A percentile compares a stretch with the other conserved stretches of the same genome.
phyloP scores from a whole-genome alignment of 2,329 filamentous ascomycete species.

The Penicillium sp. region DNA sequence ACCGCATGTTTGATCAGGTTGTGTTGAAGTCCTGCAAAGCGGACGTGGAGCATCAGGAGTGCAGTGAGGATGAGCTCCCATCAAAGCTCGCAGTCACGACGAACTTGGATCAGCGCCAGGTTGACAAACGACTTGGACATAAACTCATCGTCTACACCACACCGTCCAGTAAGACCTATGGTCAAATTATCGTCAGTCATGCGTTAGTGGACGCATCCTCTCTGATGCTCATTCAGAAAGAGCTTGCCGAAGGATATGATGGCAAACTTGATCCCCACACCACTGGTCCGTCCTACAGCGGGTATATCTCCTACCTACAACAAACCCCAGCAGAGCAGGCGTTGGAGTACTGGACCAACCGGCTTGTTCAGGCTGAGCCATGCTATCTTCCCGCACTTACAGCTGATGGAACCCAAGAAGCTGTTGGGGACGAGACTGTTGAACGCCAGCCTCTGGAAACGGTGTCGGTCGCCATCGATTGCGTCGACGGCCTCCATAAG shows the following conservation, averaged over 20 bases:
- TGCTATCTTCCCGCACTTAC: slow-evolving; percentile 2
- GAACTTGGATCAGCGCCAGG: not conserved
- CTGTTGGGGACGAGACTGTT: not conserved
- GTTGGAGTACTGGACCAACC: not conserved
- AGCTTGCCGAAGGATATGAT: slow-evolving; percentile 12
- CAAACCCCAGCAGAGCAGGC: slow-evolving; percentile 2
- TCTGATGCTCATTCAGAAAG: slow-evolving; percentile 5
- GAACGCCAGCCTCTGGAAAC: not conserved
- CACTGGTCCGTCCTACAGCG: not conserved
- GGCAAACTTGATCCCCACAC: not conserved
- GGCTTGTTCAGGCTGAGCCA: not conserved
- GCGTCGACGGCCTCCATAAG: not conserved
- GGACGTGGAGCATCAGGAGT: not conserved
- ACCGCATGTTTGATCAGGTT: slow-evolving; percentile 14
- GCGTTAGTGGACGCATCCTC: slow-evolving; percentile 13
- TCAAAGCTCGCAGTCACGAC: slow-evolving; percentile 1
- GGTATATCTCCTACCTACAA: slow-evolving; percentile 11
- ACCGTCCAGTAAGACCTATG: not conserved
- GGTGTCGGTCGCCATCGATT: not conserved
- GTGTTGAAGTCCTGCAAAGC: slow-evolving; percentile 8
- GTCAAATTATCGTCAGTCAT: slow-evolving; percentile 9
- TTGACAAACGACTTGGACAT: slow-evolving; percentile 8
- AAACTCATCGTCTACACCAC: slow-evolving; percentile 8
- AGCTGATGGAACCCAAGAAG: not conserved
- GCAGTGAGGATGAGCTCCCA: not conserved